Base-by-base conservation (phyloP, 148 eudicot genomes). In the Oxyria digyna region DNA sequence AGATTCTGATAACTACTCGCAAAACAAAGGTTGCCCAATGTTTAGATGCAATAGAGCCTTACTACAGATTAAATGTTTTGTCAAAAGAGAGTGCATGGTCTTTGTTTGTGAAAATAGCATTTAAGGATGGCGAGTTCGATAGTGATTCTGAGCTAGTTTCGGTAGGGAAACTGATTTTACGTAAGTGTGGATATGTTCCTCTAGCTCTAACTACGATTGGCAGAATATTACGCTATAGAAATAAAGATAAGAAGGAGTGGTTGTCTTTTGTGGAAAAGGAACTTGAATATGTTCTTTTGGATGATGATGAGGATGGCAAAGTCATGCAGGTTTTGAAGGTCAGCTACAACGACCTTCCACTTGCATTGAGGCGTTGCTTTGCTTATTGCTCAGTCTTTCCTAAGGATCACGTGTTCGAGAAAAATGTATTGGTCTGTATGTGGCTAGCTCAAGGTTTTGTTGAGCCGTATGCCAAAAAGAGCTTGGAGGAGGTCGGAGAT, bases 391-490 rank as follows among this genome's bases (percentile, higher is more conserved):
- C 77, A 1, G 26, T 74, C 43, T 69, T 69, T 18, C 73, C 77
- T 7, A 62, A 63, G 49, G 69, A 74, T 17, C 48, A 59, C 15
- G 18, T 4, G 24, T 74, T 17, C 0, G n/a, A 18, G 8, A 69
- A 62, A 71, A 8, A 33, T 0, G 14, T 23, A 4, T 23, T 74
- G 32, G 18, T 74, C 17, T 18, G 23, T 6, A 12, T 69, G 13
- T 74, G 73, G 77, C 62, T 74, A 37, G 77, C 77, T 23, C 73
- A 69, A 46, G 73, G 73, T 2, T 74, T 42, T 15, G 0, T 74
- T 35, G 62, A 24, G 27, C 49, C 27, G 6, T 13, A 4, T 6
- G 46, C 8, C 3, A 48, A 62, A 27, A 64, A 74, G 46, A 43
- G 20, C 48, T 26, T 38, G 20, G 32, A 52, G 62, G 17, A 54